Conservation (phyloP, 2,329 filamentous ascomycete species). For the Scytalidium sp. region DNA sequence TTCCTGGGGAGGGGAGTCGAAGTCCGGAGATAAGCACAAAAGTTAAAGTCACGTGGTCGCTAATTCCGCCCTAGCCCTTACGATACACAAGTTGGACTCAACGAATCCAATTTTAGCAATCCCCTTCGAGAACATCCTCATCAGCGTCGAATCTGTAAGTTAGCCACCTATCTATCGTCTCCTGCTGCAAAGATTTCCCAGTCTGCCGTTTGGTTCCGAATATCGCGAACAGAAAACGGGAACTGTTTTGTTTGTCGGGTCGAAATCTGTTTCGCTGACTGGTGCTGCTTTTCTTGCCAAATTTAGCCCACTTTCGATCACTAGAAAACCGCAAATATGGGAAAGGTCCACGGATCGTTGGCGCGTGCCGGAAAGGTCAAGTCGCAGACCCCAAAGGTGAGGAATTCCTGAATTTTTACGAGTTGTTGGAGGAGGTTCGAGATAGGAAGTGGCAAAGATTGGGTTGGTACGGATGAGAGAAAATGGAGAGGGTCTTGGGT, state of each 20-base stretch:
- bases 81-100: not conserved
- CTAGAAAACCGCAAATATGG: conserved; percentile 56
- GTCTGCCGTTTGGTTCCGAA: no score
- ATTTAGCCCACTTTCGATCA: not conserved
- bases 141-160: no score
- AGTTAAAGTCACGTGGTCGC: not conserved
- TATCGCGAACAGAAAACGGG: no score
- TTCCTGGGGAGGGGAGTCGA: no score
- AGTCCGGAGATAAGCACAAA: not conserved
- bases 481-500: not conserved
- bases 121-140: no score
- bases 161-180: not conserved
- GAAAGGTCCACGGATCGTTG: conserved; percentile 87
- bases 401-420: conserved; percentile 27
- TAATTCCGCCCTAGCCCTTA: not conserved
- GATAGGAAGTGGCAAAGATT: conserved; percentile 1
- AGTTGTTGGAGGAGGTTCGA: no score
- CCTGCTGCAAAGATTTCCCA: not conserved
- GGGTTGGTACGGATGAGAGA: conserved; percentile 1
- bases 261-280: not conserved
- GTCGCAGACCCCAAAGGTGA: conserved; percentile 84
- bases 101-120: not conserved
- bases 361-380: conserved; percentile 95
- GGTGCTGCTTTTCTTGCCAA: not conserved
- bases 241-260: no score